Conservation (phyloP, 139 green algal species). For the Chloropicon primus region DNA sequence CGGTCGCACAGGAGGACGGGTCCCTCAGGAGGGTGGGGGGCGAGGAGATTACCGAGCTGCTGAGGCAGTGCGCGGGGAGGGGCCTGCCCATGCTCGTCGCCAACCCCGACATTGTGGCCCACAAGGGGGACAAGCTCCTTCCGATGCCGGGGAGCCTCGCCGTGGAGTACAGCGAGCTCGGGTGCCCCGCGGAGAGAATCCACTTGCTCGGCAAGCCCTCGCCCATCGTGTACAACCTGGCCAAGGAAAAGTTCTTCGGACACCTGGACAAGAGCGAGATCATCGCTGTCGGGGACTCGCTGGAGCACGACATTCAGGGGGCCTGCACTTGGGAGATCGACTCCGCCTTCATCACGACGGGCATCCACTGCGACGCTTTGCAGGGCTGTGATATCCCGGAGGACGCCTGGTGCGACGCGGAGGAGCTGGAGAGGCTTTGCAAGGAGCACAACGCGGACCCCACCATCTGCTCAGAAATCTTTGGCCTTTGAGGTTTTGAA, state of each 20-base stretch:
- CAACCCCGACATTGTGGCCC: background rate
- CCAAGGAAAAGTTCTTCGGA: background rate
- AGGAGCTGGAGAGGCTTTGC: background rate
- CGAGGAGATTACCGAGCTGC: background rate
- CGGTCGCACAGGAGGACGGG: background rate
- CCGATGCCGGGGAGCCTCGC: background rate
- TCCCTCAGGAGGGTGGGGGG: background rate
- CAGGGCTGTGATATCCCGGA: background rate
- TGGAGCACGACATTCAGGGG: background rate
- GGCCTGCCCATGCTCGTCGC: background rate
- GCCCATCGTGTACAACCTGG: background rate
- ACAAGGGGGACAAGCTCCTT: background rate
- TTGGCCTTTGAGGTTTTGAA: too few species aligned
- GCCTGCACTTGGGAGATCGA: background rate
- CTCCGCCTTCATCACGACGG: background rate
- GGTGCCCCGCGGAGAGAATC: background rate
- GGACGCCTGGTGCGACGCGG: background rate
- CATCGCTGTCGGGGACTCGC: background rate
- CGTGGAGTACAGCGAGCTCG: background rate
- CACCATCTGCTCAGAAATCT: background rate
- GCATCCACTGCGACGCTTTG: background rate
- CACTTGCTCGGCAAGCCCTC: background rate
- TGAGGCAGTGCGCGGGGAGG: background rate
- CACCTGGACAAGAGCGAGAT: background rate
- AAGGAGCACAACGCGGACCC: background rate